Base-by-base conservation (phyloP, 2,329 filamentous ascomycete species). In the Aspergillus glaucus region DNA sequence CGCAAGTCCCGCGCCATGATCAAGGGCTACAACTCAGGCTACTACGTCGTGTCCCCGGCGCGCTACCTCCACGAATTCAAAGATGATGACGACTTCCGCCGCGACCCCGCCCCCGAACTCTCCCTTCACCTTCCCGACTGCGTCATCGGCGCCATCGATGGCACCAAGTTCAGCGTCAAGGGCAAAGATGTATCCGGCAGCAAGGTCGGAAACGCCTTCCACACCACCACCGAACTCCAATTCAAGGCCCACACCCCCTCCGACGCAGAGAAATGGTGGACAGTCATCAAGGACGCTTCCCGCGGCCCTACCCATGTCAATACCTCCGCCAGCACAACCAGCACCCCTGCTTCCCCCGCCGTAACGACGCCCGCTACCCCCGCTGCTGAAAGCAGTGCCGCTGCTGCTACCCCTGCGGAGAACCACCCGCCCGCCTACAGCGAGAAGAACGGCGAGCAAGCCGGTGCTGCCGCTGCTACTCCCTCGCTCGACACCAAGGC, bases 51-150 rank as follows among this genome's bases (percentile, higher is more conserved):
- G 43, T 95, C 90, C 0, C 87, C 89, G 0, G 81, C 87, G 49
- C 89, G 88, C 62, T 98, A 86, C 72, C 74, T 98, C 50, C 93
- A 98, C 73, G 91, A 96, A 70, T 98, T 95, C 78, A 95, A 95
- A 73, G 90, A 94, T 62, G 86, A 88, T 64, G 92, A 97, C 62
- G 79, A 84, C 60, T 78, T 81, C 62, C 73, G 73, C 49, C 77
- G 60, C 40, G 69, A 73, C n/a, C 70, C 71, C 6, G 78, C 80
- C 49, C 92, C 93, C 0, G 92, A 98, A 66, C 76, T 93, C 37
- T 93, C 87, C 12, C 82, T 98, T 57, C 97, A 92, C 69, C 82
- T 98, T 1, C 91, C 93, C 9, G 93, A 98, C 60, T 94, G 92
- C 59, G 71, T 85, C 42, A 80, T 97, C 49, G 88, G 90, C 50